Base-by-base conservation (phyloP, 2,329 filamentous ascomycete species). In the Simplicillium aogashimaense region DNA sequence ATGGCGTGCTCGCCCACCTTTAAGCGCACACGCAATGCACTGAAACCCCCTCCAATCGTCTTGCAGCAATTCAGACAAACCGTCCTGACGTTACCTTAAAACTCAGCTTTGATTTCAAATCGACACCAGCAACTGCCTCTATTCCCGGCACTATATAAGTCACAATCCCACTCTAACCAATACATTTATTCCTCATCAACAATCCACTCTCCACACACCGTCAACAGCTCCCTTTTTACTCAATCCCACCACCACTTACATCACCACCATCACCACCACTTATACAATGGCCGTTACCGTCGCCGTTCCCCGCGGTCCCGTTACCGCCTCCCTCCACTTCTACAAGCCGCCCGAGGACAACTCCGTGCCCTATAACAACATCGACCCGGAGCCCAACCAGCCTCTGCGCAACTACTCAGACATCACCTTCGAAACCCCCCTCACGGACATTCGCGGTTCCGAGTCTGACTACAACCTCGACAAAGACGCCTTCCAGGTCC, bases 371-470 rank as follows among this genome's bases (percentile, higher is more conserved):
- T 82, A 72, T 66, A 78, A 81, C 63, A 78, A 78, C 57, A 80
- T 87, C 51, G 78, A 85, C 8, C 76, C 76, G 0, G 76, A 81
- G 0, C 59, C 69, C 2, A 81, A 78, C 43, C 53, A 70, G 18
- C 77, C 78, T 0, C 72, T 77, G 52, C 71, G 72, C 47, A 94
- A 94, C 69, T 84, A 76, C 59, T 59, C 59, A 39, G 61, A 69
- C 43, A 50, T 59, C 32, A 35, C 57, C 8, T 67, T 76, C 16
- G 55, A 68, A 3, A 74, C 86, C 25, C 54, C 56, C 4, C 73
- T 95, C 51, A 65, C 70, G 45, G 88, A 95, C 63, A 71, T 89
- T 51, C 83, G 88, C 39, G 83, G 81, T 38, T 68, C 66, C 38
- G 86, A 92, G 55, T 54, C 65, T 3, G 63, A 71, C 14, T 89